phyloP scores from a whole-genome alignment of 1,284 basidiomycete species.

The Schizophyllum amplum region DNA sequence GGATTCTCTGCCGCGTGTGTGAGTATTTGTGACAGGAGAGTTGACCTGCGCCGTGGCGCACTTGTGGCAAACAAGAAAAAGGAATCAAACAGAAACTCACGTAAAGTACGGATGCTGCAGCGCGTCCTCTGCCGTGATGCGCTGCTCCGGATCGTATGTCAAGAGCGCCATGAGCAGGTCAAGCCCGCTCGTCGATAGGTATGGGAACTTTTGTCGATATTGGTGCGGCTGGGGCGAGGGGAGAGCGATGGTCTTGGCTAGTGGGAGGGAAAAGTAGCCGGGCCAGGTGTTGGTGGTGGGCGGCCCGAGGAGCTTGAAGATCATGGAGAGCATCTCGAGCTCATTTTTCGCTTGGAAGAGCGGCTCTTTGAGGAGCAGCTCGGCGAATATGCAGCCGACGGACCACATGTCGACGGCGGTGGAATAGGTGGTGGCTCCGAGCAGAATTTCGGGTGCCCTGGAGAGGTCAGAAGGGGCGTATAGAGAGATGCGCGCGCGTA shows the following conservation, averaged over 20 bases:
- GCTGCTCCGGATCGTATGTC: slow-evolving; percentile 80
- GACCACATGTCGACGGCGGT: slow-evolving; percentile 99
- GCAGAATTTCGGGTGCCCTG: slow-evolving; percentile 91
- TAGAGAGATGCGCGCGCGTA: slow-evolving; percentile 34
- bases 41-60: background rate
- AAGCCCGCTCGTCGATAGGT: slow-evolving; percentile 76
- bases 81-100: slow-evolving; percentile 34
- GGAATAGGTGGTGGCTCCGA: slow-evolving; percentile 89
- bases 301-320: slow-evolving; percentile 88
- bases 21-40: background rate
- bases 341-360: slow-evolving; percentile 96
- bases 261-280: slow-evolving; percentile 68
- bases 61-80: slow-evolving; percentile 2
- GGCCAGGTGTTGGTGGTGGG: slow-evolving; percentile 87
- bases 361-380: slow-evolving; percentile 89
- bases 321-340: slow-evolving; percentile 87
- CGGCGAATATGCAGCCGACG: slow-evolving; percentile 98
- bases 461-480: slow-evolving; percentile 9
- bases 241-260: slow-evolving; percentile 73
- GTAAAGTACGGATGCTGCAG: slow-evolving; percentile 88
- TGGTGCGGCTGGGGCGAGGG: slow-evolving; percentile 70
- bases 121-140: slow-evolving; percentile 86
- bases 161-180: slow-evolving; percentile 81
- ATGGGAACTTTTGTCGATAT: slow-evolving; percentile 72
- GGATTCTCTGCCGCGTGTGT: slow-evolving; percentile 57